A percentile compares a stretch with the other conserved stretches of the same genome.
These are phyloP conservation scores for Colletotrichum lentis DNA, from an alignment of 2,329 filamentous ascomycete species.

Conservation along the genomic window DNA sequence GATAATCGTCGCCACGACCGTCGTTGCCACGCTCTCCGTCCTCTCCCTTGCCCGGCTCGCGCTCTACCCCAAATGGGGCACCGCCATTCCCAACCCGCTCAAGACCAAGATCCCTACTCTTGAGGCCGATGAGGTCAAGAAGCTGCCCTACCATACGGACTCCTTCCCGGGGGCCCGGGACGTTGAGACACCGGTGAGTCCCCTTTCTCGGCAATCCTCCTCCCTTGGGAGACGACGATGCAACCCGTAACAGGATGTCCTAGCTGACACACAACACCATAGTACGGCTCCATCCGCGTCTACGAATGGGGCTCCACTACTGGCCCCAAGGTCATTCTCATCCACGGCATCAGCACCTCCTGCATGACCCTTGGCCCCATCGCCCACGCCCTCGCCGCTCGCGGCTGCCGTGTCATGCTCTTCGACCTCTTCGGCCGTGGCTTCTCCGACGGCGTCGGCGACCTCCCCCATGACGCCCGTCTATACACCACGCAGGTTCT, in stretches of 20 bases:
- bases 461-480: slow-evolving; percentile 74
- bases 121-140: slow-evolving; percentile 48
- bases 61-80: slow-evolving; percentile 53
- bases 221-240: not conserved
- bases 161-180: slow-evolving; percentile 77
- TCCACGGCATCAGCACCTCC: slow-evolving; percentile 86
- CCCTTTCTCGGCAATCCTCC: not conserved
- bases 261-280: slow-evolving; percentile 9
- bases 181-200: slow-evolving; percentile 70
- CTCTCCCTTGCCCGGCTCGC: slow-evolving; percentile 47
- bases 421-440: slow-evolving; percentile 78
- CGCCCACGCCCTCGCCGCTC: slow-evolving; percentile 70
- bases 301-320: slow-evolving; percentile 83
- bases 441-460: slow-evolving; percentile 69
- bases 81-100: slow-evolving; percentile 56
- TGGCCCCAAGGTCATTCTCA: slow-evolving; percentile 77
- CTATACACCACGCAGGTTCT: slow-evolving; percentile 79
- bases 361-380: slow-evolving; percentile 76
- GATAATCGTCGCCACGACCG: slow-evolving; percentile 51
- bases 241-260: not conserved
- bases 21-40: slow-evolving; percentile 52
- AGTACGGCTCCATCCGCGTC: slow-evolving; percentile 77
- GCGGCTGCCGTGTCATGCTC: slow-evolving; percentile 81
- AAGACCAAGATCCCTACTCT: slow-evolving; percentile 51
- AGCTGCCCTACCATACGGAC: slow-evolving; percentile 69